Conservation (phyloP, 1,139 yeast species). For the Geotrichum macrosporum region DNA sequence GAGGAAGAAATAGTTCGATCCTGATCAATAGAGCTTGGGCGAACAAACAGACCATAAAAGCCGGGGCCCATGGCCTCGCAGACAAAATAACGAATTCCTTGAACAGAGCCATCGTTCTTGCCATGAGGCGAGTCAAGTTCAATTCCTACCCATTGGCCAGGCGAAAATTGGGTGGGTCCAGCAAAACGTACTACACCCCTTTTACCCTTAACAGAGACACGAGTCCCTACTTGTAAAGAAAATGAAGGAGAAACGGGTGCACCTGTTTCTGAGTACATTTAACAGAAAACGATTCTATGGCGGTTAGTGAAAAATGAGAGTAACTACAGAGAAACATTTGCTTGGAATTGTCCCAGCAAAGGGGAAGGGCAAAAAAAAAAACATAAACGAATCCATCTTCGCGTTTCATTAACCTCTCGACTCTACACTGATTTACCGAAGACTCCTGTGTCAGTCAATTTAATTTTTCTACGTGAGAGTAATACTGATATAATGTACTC, state of each 20-base stretch:
- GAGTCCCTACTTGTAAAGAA: constrained; percentile 23
- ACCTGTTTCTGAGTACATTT: neutral
- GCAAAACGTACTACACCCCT: constrained; percentile 36
- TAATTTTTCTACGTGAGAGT: too few relatives aligned
- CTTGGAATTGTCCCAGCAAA: too few relatives aligned
- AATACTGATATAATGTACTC: constrained; percentile 10
- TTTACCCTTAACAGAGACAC: constrained; percentile 28
- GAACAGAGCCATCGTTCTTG: constrained; percentile 66
- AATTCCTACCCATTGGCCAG: constrained; percentile 67
- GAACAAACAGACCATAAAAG: constrained; percentile 48
- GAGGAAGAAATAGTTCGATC: neutral
- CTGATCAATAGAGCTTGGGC: constrained; percentile 24
- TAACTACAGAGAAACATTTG: too few relatives aligned
- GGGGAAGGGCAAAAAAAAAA: too few relatives aligned
- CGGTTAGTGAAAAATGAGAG: constrained; percentile 1
- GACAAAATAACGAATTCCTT: constrained; percentile 56
- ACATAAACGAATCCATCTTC: too few relatives aligned
- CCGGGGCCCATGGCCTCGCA: constrained; percentile 34
- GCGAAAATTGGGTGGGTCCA: constrained; percentile 49
- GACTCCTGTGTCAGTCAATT: too few relatives aligned
- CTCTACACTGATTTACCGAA: too few relatives aligned
- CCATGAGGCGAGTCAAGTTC: constrained; percentile 57
- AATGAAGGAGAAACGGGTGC: neutral
- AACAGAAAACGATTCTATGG: neutral
- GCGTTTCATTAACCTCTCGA: too few relatives aligned